Percentiles rank a stretch among this genome's conserved stretches.
These are phyloP conservation scores for Trypanosoma platydactyli DNA, from an alignment of 208 protist species.

Conservation along the genomic window DNA sequence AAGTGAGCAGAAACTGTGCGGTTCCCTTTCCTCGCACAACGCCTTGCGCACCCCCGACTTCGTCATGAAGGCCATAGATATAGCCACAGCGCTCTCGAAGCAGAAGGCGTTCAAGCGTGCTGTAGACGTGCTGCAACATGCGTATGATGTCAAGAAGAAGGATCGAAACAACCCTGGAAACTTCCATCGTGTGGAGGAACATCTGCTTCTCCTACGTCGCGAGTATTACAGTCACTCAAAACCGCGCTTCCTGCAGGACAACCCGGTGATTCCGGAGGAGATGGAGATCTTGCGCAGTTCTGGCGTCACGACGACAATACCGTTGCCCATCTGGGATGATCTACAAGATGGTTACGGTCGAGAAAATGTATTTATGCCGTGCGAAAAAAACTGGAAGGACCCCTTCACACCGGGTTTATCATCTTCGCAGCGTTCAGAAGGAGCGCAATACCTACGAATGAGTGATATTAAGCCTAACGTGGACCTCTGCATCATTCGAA, in stretches of 20 bases:
- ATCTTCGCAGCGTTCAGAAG: constrained; percentile 32
- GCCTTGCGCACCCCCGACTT: constrained; percentile 47
- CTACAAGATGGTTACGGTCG: constrained; percentile 74
- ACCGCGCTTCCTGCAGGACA: constrained; percentile 85
- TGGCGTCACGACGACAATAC: constrained; percentile 63
- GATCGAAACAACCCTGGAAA: constrained; percentile 69
- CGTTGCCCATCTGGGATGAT: constrained; percentile 89
- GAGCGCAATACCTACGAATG: constrained; percentile 32
- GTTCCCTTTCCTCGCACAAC: constrained; percentile 11
- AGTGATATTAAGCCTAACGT: constrained; percentile 14
- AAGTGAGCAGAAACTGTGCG: neutral
- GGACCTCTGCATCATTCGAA: constrained; percentile 43
- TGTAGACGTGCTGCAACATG: constrained; percentile 80
- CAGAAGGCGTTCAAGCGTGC: constrained; percentile 77
- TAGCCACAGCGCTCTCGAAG: constrained; percentile 45
- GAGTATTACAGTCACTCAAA: constrained; percentile 48
- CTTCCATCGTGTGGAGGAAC: constrained; percentile 61
- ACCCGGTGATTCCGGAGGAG: constrained; percentile 68
- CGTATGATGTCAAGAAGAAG: constrained; percentile 53
- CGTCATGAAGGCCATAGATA: constrained; percentile 68
- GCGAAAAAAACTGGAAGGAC: constrained; percentile 46
- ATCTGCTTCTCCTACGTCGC: constrained; percentile 59
- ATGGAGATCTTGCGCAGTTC: constrained; percentile 76
- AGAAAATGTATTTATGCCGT: constrained; percentile 87
- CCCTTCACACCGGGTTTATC: constrained; percentile 33